These are phyloP conservation scores for Acaromyces ingoldii DNA, from an alignment of 1,284 basidiomycete genomes.

Conservation along the genomic window DNA sequence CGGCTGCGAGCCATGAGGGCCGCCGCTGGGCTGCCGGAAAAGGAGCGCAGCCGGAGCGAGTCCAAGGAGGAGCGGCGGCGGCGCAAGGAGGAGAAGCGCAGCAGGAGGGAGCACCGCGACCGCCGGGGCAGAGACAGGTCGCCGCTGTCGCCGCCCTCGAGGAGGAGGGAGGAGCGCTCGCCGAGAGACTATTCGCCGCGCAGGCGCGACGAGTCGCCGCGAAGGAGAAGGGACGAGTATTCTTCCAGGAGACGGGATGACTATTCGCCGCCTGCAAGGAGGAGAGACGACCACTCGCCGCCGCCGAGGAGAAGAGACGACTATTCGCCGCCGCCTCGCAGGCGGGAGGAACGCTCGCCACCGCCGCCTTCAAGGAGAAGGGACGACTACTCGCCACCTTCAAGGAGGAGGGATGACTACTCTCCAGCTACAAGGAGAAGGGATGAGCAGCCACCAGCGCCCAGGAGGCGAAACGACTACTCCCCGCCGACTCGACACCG, in stretches of 20 bases:
- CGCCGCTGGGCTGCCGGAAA: constrained; percentile 66
- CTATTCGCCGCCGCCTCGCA: too few relatives aligned
- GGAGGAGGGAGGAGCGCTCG: constrained; percentile 21
- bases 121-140: constrained; percentile 55
- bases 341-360: too few relatives aligned
- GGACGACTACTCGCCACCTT: too few relatives aligned
- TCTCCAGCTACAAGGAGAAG: too few relatives aligned
- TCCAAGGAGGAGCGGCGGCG: constrained; percentile 52
- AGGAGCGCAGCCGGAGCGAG: constrained; percentile 55
- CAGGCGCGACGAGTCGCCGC: background rate
- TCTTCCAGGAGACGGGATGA: constrained; percentile 6
- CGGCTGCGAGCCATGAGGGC: constrained; percentile 59
- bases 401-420: too few relatives aligned
- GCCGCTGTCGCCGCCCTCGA: too few relatives aligned
- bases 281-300: too few relatives aligned
- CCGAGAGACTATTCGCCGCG: background rate
- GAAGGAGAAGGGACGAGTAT: background rate
- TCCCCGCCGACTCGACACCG: background rate
- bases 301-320: too few relatives aligned
- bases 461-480: constrained; percentile 2
- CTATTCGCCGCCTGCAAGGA: background rate
- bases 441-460: constrained; percentile 5
- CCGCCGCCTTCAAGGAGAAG: too few relatives aligned
- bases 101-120: constrained; percentile 58
- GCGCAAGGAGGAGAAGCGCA: constrained; percentile 61